Evolutionary conservation across 768 basidiomycete genomes (phyloP).

Genomic region (Pilatotrama ljubarskyi): DNA sequence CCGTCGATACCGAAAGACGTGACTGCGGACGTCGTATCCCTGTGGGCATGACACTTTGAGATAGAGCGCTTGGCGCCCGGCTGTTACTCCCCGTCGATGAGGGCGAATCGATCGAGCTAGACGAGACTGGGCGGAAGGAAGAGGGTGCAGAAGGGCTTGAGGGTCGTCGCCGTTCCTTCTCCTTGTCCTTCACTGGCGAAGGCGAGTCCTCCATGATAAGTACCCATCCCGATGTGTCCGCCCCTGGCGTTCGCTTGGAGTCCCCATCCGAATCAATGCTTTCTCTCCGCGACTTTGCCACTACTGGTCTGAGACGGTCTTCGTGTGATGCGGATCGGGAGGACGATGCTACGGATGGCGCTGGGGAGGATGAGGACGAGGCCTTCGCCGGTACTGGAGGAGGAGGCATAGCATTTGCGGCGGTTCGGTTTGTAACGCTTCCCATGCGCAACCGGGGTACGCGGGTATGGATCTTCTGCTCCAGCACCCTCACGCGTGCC

Average conservation of each 20-base stretch:
- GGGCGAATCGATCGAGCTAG: constrained; percentile 44
- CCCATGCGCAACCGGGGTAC: constrained; percentile 84
- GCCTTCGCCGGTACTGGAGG: constrained; percentile 18
- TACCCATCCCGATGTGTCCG: constrained; percentile 80
- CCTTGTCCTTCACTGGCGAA: constrained; percentile 59
- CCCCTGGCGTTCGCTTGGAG: constrained; percentile 46
- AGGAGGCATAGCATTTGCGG: constrained; percentile 37
- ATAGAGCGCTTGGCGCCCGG: constrained; percentile 38
- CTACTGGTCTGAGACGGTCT: constrained; percentile 27
- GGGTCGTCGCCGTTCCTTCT: constrained; percentile 56
- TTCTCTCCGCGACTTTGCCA: constrained; percentile 25
- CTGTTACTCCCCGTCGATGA: constrained; percentile 38
- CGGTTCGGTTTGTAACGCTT: constrained; percentile 62
- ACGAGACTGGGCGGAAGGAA: constrained; percentile 48
- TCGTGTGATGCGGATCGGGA: constrained; percentile 25
- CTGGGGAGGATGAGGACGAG: constrained; percentile 22
- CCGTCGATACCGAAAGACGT: constrained; percentile 64
- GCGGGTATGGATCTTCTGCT: constrained; percentile 85
- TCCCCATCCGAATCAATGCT: constrained; percentile 33
- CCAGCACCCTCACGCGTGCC: constrained; percentile 75
- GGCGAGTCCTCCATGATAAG: constrained; percentile 88
- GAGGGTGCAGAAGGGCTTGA: constrained; percentile 60
- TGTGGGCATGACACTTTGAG: constrained; percentile 45
- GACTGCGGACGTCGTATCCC: constrained; percentile 68
- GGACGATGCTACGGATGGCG: constrained; percentile 23